These are phyloP conservation scores for Capsicum rhomboideum DNA, from an alignment of 257 asterid species.

Conservation along the genomic window DNA sequence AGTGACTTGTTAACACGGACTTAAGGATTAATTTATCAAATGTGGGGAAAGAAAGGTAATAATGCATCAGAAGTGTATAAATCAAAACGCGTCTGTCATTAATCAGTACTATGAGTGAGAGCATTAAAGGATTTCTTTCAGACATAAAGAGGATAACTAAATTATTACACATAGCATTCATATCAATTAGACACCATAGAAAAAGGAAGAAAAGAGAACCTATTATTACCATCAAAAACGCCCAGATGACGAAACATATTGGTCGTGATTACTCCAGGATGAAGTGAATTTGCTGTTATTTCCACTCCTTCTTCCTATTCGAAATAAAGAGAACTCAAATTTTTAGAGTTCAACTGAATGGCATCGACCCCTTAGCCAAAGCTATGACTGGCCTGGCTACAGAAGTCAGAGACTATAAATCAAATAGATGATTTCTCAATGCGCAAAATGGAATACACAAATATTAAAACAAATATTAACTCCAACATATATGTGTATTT, in stretches of 20 bases:
- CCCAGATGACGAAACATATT: slow-evolving; percentile 62
- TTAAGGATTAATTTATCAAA: neutral
- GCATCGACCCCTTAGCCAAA: neutral
- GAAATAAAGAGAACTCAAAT: neutral
- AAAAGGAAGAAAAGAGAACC: neutral
- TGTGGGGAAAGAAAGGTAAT: neutral
- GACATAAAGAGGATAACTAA: neutral
- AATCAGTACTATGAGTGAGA: neutral
- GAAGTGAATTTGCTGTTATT: slow-evolving; percentile 76
- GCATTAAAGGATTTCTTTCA: neutral
- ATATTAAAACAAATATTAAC: neutral
- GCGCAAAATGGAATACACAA: neutral
- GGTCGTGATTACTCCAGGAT: slow-evolving; percentile 74
- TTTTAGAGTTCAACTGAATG: neutral
- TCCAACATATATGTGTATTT: neutral
- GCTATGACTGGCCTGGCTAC: neutral
- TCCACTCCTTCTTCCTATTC: slow-evolving; percentile 68
- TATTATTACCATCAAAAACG: slow-evolving; percentile 30
- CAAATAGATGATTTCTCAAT: neutral
- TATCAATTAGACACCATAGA: neutral
- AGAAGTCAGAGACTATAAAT: neutral
- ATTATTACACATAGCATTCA: neutral
- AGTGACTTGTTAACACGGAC: neutral
- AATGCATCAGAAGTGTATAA: neutral
- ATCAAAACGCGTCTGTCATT: neutral